Evolutionary conservation across 345 rosid genomes (phyloP), one percentile per base, ranked within the genome.

Genomic region (Eucalyptus leucophloia): DNA sequence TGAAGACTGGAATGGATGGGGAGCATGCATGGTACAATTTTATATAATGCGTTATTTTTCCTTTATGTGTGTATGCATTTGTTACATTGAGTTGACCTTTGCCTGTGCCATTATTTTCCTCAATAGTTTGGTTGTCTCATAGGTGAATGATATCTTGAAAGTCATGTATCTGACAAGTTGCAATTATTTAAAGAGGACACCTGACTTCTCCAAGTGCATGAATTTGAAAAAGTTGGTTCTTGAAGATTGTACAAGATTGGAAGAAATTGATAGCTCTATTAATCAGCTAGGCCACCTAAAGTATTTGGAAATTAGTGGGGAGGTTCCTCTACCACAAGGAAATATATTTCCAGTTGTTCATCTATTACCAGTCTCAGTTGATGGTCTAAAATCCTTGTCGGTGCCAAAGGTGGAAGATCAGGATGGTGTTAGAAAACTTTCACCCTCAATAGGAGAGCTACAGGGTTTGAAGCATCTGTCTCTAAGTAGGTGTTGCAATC

Each of bases 261-360:
- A 49, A 49, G 58, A 30, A 12, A 49, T 86, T 0, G 1, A 49
- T n/a, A 4, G 60, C 34, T 86, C 28, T 44, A n/a, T 86, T 14
- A 6, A 8, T 53, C 34, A 49, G 6, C 19, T 65, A n/a, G 77
- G 77, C 2, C 6, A 0, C 37, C 19, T 65, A 0, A 65, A 65
- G 37, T 16, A n/a, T 15, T n/a, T 65, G 37, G 72, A n/a, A 7
- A 53, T 53, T 0, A 1, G 0, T 0, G 56, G 9, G 4, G 0
- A 15, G 7, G 7, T 0, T 50, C 19, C 0, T 51, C 8, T 51
- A 0, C 19, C 8, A 1, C 54, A 6, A 2, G 1, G 21, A 51
- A 51, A 51, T 51, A 51, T 51, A 0, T 51, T 17, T 17, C 54
- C 8, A 16, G 0, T 0, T 1, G 2, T 56, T 28, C 9, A 1